Conservation (phyloP, 116 monocot genomes). For the Posidonia oceanica region DNA sequence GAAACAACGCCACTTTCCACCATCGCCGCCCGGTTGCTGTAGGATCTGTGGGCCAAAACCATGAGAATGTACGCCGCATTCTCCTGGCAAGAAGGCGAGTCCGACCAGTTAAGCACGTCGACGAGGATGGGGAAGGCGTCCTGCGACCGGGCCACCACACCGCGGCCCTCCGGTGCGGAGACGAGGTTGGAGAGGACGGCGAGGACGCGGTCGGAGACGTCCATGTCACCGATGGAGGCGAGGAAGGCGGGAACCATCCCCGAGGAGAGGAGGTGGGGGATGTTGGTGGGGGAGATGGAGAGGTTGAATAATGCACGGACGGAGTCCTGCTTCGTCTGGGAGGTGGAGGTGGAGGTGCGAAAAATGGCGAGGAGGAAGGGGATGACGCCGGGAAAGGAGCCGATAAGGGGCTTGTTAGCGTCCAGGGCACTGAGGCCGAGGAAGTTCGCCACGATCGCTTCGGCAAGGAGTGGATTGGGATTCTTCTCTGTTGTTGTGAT, state of each 20-base stretch:
- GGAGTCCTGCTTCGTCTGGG: no score
- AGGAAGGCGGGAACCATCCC: constrained; percentile 33
- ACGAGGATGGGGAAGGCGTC: constrained; percentile 47
- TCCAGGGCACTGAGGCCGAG: constrained; percentile 71
- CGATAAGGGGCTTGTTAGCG: constrained; percentile 64
- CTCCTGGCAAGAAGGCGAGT: constrained; percentile 75
- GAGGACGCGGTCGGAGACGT: constrained; percentile 42
- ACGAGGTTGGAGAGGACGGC: constrained; percentile 57
- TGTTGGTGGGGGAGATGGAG: no score
- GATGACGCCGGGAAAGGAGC: constrained; percentile 39
- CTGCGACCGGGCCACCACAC: constrained; percentile 20
- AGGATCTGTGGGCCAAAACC: constrained; percentile 66
- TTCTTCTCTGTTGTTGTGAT: constrained; percentile 9
- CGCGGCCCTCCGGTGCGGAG: constrained; percentile 43
- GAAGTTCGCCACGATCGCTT: constrained; percentile 75
- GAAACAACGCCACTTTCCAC: constrained; percentile 51
- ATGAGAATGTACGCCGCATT: constrained; percentile 78
- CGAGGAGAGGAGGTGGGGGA: no score
- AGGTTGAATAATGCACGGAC: no score
- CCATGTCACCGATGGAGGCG: constrained; percentile 38
- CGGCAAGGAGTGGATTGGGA: constrained; percentile 12
- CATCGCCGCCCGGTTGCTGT: constrained; percentile 46
- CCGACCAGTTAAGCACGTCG: constrained; percentile 71
- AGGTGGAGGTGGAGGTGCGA: constrained; percentile 4
- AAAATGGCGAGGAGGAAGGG: constrained; percentile 48